Evolutionary conservation across 768 basidiomycete species (phyloP).

Genomic region (Gloeostereum incarnatum): DNA sequence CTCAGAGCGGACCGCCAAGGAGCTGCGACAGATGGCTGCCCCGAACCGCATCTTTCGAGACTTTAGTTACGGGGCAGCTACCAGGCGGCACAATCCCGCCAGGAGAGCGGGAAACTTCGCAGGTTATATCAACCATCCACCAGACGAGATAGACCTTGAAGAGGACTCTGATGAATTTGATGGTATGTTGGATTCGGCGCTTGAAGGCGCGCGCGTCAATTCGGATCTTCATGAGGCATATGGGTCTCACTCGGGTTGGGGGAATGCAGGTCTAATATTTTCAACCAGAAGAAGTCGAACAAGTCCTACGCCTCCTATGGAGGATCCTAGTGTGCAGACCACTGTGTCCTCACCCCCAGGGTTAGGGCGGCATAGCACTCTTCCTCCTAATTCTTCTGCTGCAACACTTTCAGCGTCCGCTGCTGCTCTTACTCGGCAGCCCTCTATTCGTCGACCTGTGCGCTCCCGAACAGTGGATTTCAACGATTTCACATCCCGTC

Average conservation of each 20-base stretch:
- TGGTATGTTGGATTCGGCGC: conserved; percentile 27
- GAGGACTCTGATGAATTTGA: conserved; percentile 63
- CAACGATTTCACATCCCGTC: conserved; percentile 60
- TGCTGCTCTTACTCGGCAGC: conserved; percentile 38
- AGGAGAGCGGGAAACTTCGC: conserved; percentile 19
- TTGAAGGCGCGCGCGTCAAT: conserved; percentile 51
- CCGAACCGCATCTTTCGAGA: conserved; percentile 45
- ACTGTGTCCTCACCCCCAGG: conserved; percentile 1
- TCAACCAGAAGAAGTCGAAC: neutral
- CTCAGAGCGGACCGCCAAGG: conserved; percentile 57
- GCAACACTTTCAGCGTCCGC: conserved; percentile 11
- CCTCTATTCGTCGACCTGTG: conserved; percentile 50
- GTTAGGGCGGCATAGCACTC: neutral
- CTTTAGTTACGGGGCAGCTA: neutral
- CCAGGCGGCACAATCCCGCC: neutral
- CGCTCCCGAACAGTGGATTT: conserved; percentile 56
- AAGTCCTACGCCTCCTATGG: neutral
- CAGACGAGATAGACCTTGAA: conserved; percentile 49
- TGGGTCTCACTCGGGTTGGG: conserved; percentile 6
- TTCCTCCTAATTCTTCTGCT: conserved; percentile 4
- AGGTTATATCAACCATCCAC: conserved; percentile 43
- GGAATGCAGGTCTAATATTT: neutral
- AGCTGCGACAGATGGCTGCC: conserved; percentile 47
- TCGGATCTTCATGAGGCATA: conserved; percentile 62
- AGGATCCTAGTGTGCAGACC: neutral